Percentiles rank a stretch among this genome's conserved stretches.
Evolutionary conservation across 345 rosid genomes (phyloP).

Genomic region (Anastatica hierochuntica): DNA sequence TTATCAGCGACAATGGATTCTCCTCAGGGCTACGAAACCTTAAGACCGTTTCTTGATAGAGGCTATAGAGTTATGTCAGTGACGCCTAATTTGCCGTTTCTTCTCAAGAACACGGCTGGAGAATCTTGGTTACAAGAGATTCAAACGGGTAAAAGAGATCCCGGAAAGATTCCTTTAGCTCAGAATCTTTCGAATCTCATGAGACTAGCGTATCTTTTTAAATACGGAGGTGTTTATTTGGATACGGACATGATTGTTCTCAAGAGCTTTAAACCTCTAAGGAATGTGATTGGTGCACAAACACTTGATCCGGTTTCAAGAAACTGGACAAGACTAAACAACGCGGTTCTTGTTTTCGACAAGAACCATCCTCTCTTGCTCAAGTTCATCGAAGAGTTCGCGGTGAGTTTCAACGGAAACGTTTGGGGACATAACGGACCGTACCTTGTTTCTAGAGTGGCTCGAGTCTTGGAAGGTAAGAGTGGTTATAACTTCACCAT

Average conservation of each 20-base stretch:
- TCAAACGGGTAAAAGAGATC: conserved; percentile 39
- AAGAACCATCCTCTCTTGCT: conserved; percentile 39
- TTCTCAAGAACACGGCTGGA: conserved; percentile 45
- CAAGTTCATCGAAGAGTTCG: conserved; percentile 50
- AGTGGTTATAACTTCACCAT: conserved; percentile 38
- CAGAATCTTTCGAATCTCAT: conserved; percentile 55
- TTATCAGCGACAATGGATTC: conserved; percentile 52
- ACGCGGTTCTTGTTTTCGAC: conserved; percentile 53
- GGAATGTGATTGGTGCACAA: conserved; percentile 63
- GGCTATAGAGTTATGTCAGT: conserved; percentile 39
- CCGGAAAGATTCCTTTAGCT: conserved; percentile 44
- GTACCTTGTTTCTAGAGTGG: conserved; percentile 48
- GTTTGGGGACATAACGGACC: conserved; percentile 84
- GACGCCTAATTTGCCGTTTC: conserved; percentile 42
- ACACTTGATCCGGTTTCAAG: conserved; percentile 27
- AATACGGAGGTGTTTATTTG: conserved; percentile 61
- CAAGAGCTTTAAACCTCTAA: conserved; percentile 34
- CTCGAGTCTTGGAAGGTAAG: conserved; percentile 24
- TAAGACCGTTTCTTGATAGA: conserved; percentile 37
- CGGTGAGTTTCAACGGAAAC: conserved; percentile 52
- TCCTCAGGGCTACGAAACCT: conserved; percentile 26
- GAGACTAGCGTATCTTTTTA: conserved; percentile 43
- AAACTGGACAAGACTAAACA: conserved; percentile 58
- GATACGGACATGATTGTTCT: conserved; percentile 65
- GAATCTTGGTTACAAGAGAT: conserved; percentile 49